Evolutionary conservation across 2,329 filamentous ascomycete species (phyloP).

Genomic region (Ramichloridium luteum): DNA sequence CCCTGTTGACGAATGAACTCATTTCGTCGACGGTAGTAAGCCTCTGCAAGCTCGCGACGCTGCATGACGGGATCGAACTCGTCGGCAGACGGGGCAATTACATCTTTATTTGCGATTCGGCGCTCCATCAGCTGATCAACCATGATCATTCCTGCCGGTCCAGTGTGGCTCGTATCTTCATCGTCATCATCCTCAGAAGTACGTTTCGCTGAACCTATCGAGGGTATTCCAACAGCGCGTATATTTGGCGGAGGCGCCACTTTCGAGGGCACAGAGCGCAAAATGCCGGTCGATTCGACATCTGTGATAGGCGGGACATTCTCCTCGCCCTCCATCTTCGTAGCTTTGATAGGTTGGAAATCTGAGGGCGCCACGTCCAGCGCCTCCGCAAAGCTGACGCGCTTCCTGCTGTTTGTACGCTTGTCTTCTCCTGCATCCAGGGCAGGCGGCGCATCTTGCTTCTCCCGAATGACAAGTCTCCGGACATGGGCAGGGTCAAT

Average conservation of each 20-base stretch:
- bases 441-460: slow-evolving; percentile 14
- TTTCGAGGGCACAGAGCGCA: background rate
- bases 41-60: slow-evolving; percentile 63
- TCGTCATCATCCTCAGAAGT: slow-evolving; percentile 2
- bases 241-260: no score
- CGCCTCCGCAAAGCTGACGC: slow-evolving; percentile 65
- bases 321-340: slow-evolving; percentile 15
- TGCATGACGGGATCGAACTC: slow-evolving; percentile 52
- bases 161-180: slow-evolving; percentile 9
- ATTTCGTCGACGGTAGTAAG: slow-evolving; percentile 75
- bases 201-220: background rate
- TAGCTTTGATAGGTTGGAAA: slow-evolving; percentile 21
- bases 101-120: slow-evolving; percentile 5
- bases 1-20: slow-evolving; percentile 71
- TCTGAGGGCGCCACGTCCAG: slow-evolving; percentile 52
- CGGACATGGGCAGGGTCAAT: slow-evolving; percentile 45
- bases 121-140: slow-evolving; percentile 47
- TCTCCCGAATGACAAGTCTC: slow-evolving; percentile 36
- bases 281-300: slow-evolving; percentile 9
- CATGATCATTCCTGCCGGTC: slow-evolving; percentile 18
- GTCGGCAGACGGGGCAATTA: slow-evolving; percentile 26
- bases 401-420: slow-evolving; percentile 42
- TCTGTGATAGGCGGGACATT: slow-evolving; percentile 20
- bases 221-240: no score
- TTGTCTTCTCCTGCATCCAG: slow-evolving; percentile 19